Evolutionary conservation across 176 grass and related monocot species (phyloP), one percentile per base, ranked within the genome.

Genomic region (Aechmea fasciata): DNA sequence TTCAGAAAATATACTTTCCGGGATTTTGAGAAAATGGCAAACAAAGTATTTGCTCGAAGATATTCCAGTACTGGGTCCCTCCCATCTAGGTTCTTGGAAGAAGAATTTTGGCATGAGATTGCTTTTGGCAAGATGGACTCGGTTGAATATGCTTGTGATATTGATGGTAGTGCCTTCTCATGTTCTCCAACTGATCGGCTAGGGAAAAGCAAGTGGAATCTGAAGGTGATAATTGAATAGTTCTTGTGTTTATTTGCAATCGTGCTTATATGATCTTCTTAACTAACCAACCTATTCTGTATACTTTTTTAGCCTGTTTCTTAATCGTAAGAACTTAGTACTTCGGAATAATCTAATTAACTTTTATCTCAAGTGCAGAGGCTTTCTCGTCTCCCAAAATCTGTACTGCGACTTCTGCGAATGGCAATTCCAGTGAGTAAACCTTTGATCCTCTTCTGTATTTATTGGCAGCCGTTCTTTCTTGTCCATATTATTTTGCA

Each of bases 111-210:
- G 95, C 95, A 77, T 41, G 95, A 99, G 82, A 94, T 99, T 83
- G 78, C 95, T 78, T 90, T 87, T 61, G 95, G 95, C 7, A 99
- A 99, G 70, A 93, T 80, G 76, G 95, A 94, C 57, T 85, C 64
- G 20, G 94, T 99, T 75, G 95, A 99, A 73, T 99, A 99, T 88
- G 95, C 95, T 33, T 99, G 95, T 48, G 95, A 99, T 75, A 82
- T 99, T 80, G 95, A 99, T 65, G 95, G 94, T n/a, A 99, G 89
- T 88, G 95, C 95, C 26, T 99, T 99, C 86, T 99, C 95, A 52
- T 90, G 87, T 79, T 87, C 89, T 72, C 72, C 80, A 49, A 75
- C 65, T 11, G 95, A 99, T 68, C 84, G 84, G 48, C 87, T 99
- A 71, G 95, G 87, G 26, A 84, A 88, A 85, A 93, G 89, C 69